Base-by-base conservation (phyloP, 2,329 filamentous ascomycete species). In the Alternaria arbusti region DNA sequence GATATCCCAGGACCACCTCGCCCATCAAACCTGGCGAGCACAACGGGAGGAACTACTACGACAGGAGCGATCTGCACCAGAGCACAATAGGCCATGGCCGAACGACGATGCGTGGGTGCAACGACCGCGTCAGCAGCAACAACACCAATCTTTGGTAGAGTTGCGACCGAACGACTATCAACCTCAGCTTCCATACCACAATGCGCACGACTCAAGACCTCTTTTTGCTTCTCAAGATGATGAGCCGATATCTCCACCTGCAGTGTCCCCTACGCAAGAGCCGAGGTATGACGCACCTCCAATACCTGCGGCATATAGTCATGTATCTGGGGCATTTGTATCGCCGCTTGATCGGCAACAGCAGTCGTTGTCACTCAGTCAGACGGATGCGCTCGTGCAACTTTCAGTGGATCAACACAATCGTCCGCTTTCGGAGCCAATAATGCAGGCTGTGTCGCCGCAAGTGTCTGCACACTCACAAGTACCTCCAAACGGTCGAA, bases 211-310 rank as follows among this genome's bases (percentile, higher is more conserved):
- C 15, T 68, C 71, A 8, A 28, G 62, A 8, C 58, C 63, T 20
- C 30, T 51, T 23, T 67, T 72, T 11, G 25, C 56, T 32, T 55
- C 61, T 7, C 63, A 66, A 12, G 47, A 63, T 54, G 56, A 61
- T 8, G 59, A 63, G 6, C 63, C 71, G 4, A 25, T 59, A 30
- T 58, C 66, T 13, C 72, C 75, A 54, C 70, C 72, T 40, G 64
- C 70, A 1, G 71, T 67, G 50, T 69, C 70, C 23, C 68, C 72
- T 26, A 25, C 59, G 25, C 26, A 54, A 20, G 78, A 79, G 43
- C 77, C 77, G 6, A 73, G 65, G 30, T 79, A 80, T 49, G 76
- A 80, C 17, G 77, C 76, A 5, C 76, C 77, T 52, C 73, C 73
- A 15, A 79, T 80, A 52, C 78, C 78, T 30, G 75, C 74, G 20